phyloP scores from a whole-genome alignment of 108 stramenopile genomes.

The Skeletonema potamos region DNA sequence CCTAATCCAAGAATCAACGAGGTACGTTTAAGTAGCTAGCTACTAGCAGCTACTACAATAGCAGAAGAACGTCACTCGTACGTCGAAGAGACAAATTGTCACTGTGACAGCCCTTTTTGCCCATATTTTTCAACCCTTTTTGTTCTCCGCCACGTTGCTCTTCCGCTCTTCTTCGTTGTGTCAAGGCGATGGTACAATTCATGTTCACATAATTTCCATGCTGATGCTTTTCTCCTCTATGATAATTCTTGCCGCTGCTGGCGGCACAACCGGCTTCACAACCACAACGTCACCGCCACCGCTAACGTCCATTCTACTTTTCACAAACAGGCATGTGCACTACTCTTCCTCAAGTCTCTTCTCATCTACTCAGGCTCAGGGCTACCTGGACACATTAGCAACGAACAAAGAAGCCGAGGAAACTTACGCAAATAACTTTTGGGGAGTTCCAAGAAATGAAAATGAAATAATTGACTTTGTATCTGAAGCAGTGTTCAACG shows the following conservation, averaged over 20 bases:
- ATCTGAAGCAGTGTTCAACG: slow-evolving; percentile 18
- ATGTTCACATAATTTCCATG: no score
- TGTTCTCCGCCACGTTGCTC: no score
- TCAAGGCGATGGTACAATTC: no score
- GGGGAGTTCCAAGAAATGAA: slow-evolving; percentile 18
- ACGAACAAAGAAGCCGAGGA: not conserved
- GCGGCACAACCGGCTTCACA: not conserved
- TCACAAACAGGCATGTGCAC: not conserved
- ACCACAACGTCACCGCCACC: not conserved
- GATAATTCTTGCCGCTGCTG: not conserved
- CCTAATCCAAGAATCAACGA: no score
- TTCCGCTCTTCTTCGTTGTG: no score
- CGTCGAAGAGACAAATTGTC: no score
- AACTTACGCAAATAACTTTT: slow-evolving; percentile 4
- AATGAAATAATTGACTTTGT: slow-evolving; percentile 24
- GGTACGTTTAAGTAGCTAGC: no score
- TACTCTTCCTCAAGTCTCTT: not conserved
- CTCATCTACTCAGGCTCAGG: not conserved
- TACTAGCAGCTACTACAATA: no score
- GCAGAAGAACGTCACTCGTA: no score
- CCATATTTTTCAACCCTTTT: no score
- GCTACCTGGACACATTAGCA: not conserved
- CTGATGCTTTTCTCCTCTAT: not conserved
- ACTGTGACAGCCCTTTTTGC: no score
- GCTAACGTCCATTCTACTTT: no score